Base-by-base conservation (phyloP, 805 yeast genomes). In the Hanseniaspora nectarophila region DNA sequence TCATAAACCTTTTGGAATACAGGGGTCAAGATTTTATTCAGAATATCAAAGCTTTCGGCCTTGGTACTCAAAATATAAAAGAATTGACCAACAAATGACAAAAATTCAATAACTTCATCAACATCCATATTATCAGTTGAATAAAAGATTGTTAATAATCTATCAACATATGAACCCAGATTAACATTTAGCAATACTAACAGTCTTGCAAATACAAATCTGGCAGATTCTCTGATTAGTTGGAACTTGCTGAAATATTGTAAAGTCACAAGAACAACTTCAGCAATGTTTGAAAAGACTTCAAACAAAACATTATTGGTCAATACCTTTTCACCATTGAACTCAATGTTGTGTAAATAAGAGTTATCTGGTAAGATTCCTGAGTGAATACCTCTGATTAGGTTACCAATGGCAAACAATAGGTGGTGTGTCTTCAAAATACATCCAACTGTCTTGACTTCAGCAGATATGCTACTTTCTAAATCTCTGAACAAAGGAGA, bases 41-140 rank as follows among this genome's bases (percentile, higher is more conserved):
- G 71, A 66, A 90, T 70, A 58, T 80, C 79, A 65, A 85, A 87
- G 51, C 88, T 78, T 42, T 73, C 74, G 40, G 76, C 79, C 58
- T 85, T 81, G 43, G 72, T 72, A 60, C 78, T 76, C 67, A 82
- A 87, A 57, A 73, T 76, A 64, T 90, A 97, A 49, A 84, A 77
- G 56, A 92, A 76, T 67, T 92, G 97, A 5, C 95, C 89, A 56
- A 92, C 68, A 64, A 92, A 90, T 37, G 90, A 76, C 52, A 88
- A 68, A 62, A 92, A 87, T 61, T 88, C 95, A 35, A 76, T 74
- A 63, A 90, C 69, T 63, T 89, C 96, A 50, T 72, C 68, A 12
- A 76, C 66, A 54, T 75, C 77, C 58, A 82, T 70, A 18, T 49
- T 49, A 34, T 76, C 78, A 23, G 76, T 72, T 28, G 73, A 71